A percentile compares a stretch with the other conserved stretches of the same genome.
phyloP scores from a whole-genome alignment of 164 flowering plant species.

The Malania oleifera region DNA sequence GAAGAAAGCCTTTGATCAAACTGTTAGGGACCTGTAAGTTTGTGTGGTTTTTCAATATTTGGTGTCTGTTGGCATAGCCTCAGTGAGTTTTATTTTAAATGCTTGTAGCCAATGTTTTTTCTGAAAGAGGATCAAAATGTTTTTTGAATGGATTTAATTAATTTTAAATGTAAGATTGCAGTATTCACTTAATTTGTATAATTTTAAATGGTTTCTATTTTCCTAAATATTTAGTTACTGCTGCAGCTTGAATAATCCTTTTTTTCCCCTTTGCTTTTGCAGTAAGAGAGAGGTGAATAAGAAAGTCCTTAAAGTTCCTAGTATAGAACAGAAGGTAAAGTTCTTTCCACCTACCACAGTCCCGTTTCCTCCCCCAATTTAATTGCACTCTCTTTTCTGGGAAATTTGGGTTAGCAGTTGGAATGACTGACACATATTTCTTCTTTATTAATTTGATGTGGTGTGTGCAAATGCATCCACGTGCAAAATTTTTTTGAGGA shows the following conservation, averaged over 20 bases:
- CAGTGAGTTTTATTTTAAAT: background rate
- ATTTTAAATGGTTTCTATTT: background rate
- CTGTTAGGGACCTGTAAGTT: slow-evolving; percentile 92
- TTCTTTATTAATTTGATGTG: no score
- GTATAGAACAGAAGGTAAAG: slow-evolving; percentile 88
- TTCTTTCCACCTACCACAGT: no score
- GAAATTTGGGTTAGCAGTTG: no score
- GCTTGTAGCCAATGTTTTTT: background rate
- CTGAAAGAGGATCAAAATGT: background rate
- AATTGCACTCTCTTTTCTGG: no score
- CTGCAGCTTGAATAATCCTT: background rate
- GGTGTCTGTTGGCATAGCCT: background rate
- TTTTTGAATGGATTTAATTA: no score
- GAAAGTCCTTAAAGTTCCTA: slow-evolving; percentile 95
- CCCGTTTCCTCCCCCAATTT: no score
- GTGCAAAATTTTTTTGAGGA: no score
- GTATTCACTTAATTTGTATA: no score
- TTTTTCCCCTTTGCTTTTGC: slow-evolving; percentile 25
- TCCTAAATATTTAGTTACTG: background rate
- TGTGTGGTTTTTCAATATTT: background rate
- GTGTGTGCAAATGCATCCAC: no score
- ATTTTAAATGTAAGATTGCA: no score
- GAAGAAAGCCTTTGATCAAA: slow-evolving; percentile 93
- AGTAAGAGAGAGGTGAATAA: slow-evolving; percentile 97
- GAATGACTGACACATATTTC: no score